Evolutionary conservation across 768 basidiomycete genomes (phyloP).

Genomic region (Mycena vulgaris): DNA sequence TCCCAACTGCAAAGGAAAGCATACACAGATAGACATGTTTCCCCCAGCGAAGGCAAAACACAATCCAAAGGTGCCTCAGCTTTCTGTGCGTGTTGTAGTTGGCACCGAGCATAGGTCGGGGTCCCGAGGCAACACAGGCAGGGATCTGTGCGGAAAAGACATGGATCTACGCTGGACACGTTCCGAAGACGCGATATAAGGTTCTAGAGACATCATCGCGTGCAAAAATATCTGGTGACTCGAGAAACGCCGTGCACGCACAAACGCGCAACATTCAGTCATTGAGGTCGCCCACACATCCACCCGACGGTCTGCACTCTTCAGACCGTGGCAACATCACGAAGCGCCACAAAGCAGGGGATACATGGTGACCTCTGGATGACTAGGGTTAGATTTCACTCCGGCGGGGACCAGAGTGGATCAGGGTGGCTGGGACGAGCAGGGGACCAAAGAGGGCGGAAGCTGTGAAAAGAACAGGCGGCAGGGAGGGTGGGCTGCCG

Average conservation of each 20-base stretch:
- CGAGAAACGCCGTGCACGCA: conserved; percentile 19
- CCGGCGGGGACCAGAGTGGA: conserved; percentile 32
- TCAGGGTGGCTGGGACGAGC: conserved; percentile 31
- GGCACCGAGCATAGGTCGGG: conserved; percentile 29
- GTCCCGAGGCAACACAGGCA: conserved; percentile 40
- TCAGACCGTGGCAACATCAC: conserved; percentile 14
- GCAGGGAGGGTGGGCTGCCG: conserved; percentile 24
- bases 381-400: conserved; percentile 39
- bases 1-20: conserved; percentile 25
- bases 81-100: conserved; percentile 31
- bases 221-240: conserved; percentile 27
- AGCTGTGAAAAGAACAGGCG: conserved; percentile 27
- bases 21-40: conserved; percentile 23
- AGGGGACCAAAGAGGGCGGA: conserved; percentile 32
- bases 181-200: conserved; percentile 39
- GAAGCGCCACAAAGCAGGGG: conserved; percentile 24
- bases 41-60: conserved; percentile 25
- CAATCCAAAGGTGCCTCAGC: conserved; percentile 31
- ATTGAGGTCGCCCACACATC: conserved; percentile 27
- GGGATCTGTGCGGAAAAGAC: conserved; percentile 32
- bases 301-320: conserved; percentile 20
- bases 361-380: conserved; percentile 28
- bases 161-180: conserved; percentile 23
- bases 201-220: conserved; percentile 35
- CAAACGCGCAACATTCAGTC: conserved; percentile 35